These are phyloP conservation scores for Yamagishiella unicocca DNA, from an alignment of 139 green algal genomes.

Conservation along the genomic window DNA sequence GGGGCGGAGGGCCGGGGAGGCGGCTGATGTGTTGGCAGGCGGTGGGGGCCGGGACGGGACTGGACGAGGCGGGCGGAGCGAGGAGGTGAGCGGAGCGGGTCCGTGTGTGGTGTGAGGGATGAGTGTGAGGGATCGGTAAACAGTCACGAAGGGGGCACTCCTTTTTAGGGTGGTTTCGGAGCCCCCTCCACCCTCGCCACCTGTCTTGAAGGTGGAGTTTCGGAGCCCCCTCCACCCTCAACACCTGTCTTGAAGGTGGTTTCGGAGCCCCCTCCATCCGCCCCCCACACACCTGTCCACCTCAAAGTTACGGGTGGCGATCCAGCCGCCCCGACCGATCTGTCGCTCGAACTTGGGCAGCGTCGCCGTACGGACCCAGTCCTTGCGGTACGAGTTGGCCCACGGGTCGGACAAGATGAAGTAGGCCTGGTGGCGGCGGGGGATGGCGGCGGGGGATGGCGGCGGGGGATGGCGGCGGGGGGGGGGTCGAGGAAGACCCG, in stretches of 20 bases:
- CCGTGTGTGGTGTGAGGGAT: neutral
- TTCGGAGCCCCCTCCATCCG: neutral
- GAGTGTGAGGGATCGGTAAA: too few relatives aligned
- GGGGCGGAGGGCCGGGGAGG: neutral
- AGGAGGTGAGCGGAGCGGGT: neutral
- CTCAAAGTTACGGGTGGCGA: slow-evolving; percentile 78
- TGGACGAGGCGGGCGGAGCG: too few relatives aligned
- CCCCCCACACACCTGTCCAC: slow-evolving; percentile 60
- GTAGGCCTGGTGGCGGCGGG: slow-evolving; percentile 56
- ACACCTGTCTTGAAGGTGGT: too few relatives aligned
- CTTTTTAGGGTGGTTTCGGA: too few relatives aligned
- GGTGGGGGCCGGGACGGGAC: too few relatives aligned
- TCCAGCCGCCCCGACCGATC: slow-evolving; percentile 67
- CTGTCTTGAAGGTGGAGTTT: too few relatives aligned
- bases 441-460: neutral
- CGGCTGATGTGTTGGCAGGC: too few relatives aligned
- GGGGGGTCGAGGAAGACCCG: too few relatives aligned
- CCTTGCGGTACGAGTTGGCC: slow-evolving; percentile 69
- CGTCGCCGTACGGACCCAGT: slow-evolving; percentile 41
- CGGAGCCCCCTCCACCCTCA: neutral
- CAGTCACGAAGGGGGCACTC: too few relatives aligned
- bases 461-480: too few relatives aligned
- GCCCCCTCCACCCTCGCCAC: neutral
- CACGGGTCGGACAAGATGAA: slow-evolving; percentile 78
- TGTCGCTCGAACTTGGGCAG: slow-evolving; percentile 57